These are phyloP conservation scores for Syzygium syzygioides DNA, from an alignment of 441 rosid species.

Conservation along the genomic window DNA sequence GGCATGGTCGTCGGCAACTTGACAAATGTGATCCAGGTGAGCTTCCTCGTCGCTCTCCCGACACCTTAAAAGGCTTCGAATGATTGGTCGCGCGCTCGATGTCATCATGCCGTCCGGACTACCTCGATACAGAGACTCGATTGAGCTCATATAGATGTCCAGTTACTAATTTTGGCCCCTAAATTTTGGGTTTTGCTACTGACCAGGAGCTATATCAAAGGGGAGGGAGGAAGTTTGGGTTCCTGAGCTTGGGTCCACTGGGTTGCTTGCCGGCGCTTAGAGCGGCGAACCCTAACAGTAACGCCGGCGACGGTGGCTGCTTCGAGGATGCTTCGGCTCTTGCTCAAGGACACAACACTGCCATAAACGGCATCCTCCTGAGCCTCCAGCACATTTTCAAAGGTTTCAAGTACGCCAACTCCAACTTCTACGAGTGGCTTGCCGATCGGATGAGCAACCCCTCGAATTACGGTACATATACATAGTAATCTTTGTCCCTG, in stretches of 20 bases:
- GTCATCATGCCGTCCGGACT: background rate
- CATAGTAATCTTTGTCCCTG: background rate
- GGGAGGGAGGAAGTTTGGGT: conserved; percentile 51
- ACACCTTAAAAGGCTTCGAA: background rate
- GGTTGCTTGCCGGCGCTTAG: conserved; percentile 51
- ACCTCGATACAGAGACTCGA: background rate
- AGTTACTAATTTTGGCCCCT: background rate
- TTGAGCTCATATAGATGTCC: background rate
- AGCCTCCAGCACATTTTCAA: conserved; percentile 24
- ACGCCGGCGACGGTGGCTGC: conserved; percentile 25
- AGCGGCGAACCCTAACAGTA: conserved; percentile 20
- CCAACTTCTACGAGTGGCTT: conserved; percentile 37
- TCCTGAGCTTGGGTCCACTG: conserved; percentile 36
- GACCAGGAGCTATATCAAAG: conserved; percentile 35
- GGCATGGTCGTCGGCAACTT: conserved; percentile 52
- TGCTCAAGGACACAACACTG: conserved; percentile 42
- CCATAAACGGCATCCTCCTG: conserved; percentile 24
- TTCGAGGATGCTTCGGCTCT: conserved; percentile 39
- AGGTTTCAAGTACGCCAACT: conserved; percentile 38
- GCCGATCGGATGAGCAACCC: conserved; percentile 27
- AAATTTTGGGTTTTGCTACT: background rate
- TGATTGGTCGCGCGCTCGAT: background rate
- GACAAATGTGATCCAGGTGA: conserved; percentile 41
- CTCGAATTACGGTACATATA: conserved; percentile 24
- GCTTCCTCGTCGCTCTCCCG: background rate